Percentiles rank a stretch among this genome's conserved stretches.
Conservation (phyloP, 1,284 basidiomycete genomes). For the Fomitopsis schrenkii region DNA sequence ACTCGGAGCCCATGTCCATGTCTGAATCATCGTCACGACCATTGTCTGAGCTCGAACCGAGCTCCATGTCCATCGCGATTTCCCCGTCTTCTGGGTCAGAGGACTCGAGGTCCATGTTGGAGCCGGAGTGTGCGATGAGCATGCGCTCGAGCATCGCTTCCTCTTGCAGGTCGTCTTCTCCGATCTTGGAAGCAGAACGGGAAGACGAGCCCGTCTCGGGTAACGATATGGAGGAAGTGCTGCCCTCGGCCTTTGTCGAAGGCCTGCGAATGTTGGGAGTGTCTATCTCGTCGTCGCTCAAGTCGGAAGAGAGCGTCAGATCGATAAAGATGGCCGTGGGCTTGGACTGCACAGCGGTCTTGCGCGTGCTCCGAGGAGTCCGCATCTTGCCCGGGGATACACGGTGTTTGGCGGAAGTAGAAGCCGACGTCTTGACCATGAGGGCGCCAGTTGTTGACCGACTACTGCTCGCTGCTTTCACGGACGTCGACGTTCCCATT, state of each 20-base stretch:
- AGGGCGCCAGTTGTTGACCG: not conserved
- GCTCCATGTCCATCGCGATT: not conserved
- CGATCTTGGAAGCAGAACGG: not conserved
- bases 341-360: not conserved
- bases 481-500: not conserved
- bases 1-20: slow-evolving; percentile 12
- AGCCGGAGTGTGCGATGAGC: slow-evolving; percentile 7
- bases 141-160: slow-evolving; percentile 18
- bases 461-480: not conserved
- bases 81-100: not conserved
- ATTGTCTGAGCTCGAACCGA: not conserved
- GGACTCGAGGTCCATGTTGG: not conserved
- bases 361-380: not conserved
- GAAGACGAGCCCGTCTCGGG: not conserved
- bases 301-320: slow-evolving; percentile 21
- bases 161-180: slow-evolving; percentile 9
- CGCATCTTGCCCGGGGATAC: not conserved
- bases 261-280: not conserved
- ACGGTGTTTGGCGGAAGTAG: not conserved
- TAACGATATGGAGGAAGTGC: not conserved
- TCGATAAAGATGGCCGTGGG: slow-evolving; percentile 19
- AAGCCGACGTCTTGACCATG: not conserved
- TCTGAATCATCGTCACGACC: slow-evolving; percentile 7
- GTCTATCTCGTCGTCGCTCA: slow-evolving; percentile 9
- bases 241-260: not conserved